These are phyloP conservation scores for Talaromyces piceae DNA, from an alignment of 2,329 filamentous ascomycete species.

Conservation along the genomic window DNA sequence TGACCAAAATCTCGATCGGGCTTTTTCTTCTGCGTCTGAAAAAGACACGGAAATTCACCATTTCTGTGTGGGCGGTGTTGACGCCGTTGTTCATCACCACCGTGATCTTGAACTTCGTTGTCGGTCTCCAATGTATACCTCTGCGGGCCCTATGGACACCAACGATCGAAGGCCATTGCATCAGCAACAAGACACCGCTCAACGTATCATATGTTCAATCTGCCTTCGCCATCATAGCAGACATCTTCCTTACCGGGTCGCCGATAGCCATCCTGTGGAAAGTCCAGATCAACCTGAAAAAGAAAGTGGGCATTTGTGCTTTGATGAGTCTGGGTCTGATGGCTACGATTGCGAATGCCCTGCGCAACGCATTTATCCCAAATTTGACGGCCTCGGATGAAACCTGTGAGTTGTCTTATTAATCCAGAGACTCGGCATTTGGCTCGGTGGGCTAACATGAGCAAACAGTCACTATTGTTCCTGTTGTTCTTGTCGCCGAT, in stretches of 20 bases:
- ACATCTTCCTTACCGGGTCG: background rate
- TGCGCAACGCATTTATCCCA: background rate
- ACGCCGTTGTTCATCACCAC: background rate
- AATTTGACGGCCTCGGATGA: background rate
- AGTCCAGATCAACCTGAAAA: background rate
- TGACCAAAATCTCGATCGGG: background rate
- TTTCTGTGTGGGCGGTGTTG: background rate
- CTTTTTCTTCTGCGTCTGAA: background rate
- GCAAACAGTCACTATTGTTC: background rate
- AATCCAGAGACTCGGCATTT: background rate
- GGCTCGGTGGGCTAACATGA: background rate
- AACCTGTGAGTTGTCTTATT: background rate
- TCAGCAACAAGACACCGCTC: background rate
- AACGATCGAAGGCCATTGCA: background rate
- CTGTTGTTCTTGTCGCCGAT: background rate
- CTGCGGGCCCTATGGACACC: background rate
- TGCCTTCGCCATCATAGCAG: background rate
- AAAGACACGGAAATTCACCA: background rate
- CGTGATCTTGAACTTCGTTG: background rate
- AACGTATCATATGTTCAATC: background rate
- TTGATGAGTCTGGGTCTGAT: background rate
- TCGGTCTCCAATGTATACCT: background rate
- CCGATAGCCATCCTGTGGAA: background rate
- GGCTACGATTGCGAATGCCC: background rate
- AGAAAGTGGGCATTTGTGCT: background rate